Conservation (phyloP, 306 rosid genomes). For the Corylus americana region DNA sequence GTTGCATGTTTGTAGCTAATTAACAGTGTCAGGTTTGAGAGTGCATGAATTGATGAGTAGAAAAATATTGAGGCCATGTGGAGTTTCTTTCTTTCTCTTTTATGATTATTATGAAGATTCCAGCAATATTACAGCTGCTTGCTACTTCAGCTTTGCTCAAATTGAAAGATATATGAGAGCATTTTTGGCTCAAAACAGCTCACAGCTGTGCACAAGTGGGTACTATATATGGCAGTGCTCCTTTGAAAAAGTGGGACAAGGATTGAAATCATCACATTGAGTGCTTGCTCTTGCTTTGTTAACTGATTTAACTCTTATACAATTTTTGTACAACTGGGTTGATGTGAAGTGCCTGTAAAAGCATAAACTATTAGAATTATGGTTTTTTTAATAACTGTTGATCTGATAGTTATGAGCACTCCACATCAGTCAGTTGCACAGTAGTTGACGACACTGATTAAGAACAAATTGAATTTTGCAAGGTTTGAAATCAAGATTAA, state of each 20-base stretch:
- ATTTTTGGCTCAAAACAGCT: not conserved
- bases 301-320: too few relatives aligned
- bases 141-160: not conserved
- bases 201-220: not conserved
- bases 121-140: constrained; percentile 1
- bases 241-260: not conserved
- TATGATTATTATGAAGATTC: not conserved
- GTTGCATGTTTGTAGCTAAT: too few relatives aligned
- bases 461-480: not conserved
- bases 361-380: too few relatives aligned
- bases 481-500: not conserved
- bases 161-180: not conserved
- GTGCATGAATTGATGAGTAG: too few relatives aligned
- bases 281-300: too few relatives aligned
- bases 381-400: too few relatives aligned
- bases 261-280: not conserved
- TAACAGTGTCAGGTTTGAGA: too few relatives aligned
- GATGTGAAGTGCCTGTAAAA: too few relatives aligned
- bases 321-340: too few relatives aligned
- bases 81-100: not conserved
- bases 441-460: not conserved
- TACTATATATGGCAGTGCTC: not conserved
- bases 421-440: too few relatives aligned
- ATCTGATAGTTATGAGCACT: too few relatives aligned
- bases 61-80: not conserved